Percentiles rank a stretch among this genome's conserved stretches.
phyloP scores from a whole-genome alignment of 495 filamentous ascomycete genomes.

The Aspergillus cavernicola region DNA sequence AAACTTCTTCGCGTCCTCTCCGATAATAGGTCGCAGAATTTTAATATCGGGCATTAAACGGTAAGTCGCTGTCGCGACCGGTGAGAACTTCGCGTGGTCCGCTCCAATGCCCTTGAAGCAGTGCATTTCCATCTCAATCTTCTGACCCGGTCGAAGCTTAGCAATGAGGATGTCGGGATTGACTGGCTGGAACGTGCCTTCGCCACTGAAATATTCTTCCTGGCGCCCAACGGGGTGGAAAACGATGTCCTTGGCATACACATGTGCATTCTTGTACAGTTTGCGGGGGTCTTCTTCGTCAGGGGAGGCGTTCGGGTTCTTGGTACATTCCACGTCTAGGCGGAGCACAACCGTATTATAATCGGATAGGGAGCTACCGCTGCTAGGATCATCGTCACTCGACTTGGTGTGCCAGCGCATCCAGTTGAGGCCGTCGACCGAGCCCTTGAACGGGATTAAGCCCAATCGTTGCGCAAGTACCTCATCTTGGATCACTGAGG shows the following conservation, averaged over 20 bases:
- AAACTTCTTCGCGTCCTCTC: conserved; percentile 84
- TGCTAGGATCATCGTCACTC: conserved; percentile 49
- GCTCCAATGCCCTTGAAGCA: conserved; percentile 90
- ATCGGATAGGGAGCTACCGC: conserved; percentile 55
- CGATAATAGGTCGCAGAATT: conserved; percentile 77
- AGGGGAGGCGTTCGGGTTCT: conserved; percentile 63
- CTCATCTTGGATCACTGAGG: conserved; percentile 95
- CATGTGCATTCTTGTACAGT: conserved; percentile 76
- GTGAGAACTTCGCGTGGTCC: conserved; percentile 97
- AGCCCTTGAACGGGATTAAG: conserved; percentile 81
- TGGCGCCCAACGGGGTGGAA: conserved; percentile 77
- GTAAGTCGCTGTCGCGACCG: conserved; percentile 92
- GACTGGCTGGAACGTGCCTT: conserved; percentile 64
- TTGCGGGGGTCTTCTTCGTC: conserved; percentile 76
- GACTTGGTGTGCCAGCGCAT: conserved; percentile 72
- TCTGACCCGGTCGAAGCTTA: conserved; percentile 89
- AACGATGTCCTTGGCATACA: conserved; percentile 79
- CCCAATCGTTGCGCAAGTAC: conserved; percentile 87
- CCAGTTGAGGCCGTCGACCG: conserved; percentile 67
- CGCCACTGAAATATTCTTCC: conserved; percentile 58
- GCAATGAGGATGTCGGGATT: conserved; percentile 93
- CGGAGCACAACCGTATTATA: conserved; percentile 75
- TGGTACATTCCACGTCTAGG: conserved; percentile 71
- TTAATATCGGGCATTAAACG: conserved; percentile 82
- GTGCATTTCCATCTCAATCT: conserved; percentile 77